These are phyloP conservation scores for Solanum neorickii DNA, from an alignment of 257 asterid genomes.

Conservation along the genomic window DNA sequence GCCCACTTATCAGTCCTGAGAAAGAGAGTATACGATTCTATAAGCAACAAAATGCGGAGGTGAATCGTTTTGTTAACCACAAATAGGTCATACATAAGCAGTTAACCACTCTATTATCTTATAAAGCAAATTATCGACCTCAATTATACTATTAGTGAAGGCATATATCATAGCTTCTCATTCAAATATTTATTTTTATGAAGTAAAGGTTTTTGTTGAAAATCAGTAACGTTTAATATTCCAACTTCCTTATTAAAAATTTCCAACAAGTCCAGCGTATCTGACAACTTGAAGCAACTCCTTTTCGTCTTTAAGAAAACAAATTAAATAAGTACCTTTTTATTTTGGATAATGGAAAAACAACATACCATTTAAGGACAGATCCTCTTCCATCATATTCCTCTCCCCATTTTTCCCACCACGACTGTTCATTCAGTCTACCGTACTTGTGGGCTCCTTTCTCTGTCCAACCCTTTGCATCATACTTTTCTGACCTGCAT, in stretches of 20 bases:
- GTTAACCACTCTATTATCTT: neutral
- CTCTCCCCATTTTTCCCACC: conserved; percentile 99
- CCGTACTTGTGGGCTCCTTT: conserved; percentile 98
- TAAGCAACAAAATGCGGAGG: neutral
- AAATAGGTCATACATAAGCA: neutral
- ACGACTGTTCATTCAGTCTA: conserved; percentile 85
- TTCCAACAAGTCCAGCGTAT: neutral
- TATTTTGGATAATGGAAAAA: conserved; percentile 9
- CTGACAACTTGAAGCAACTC: neutral
- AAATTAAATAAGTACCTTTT: conserved; percentile 42
- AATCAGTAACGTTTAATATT: neutral
- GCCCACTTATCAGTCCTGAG: conserved; percentile 99
- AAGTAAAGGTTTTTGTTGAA: neutral
- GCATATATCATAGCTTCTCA: neutral
- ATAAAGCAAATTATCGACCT: neutral
- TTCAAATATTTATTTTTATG: neutral
- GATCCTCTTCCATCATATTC: conserved; percentile 97
- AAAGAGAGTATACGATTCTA: neutral
- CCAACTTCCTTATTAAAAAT: too few relatives aligned
- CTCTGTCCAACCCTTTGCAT: conserved; percentile 98
- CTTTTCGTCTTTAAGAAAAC: neutral
- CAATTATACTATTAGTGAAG: neutral
- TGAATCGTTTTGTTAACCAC: neutral
- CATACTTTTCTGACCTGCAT: conserved; percentile 96
- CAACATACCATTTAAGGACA: conserved; percentile 71